phyloP scores from a whole-genome alignment of 352 stramenopile genomes.

The Globisporangium barbulae region DNA sequence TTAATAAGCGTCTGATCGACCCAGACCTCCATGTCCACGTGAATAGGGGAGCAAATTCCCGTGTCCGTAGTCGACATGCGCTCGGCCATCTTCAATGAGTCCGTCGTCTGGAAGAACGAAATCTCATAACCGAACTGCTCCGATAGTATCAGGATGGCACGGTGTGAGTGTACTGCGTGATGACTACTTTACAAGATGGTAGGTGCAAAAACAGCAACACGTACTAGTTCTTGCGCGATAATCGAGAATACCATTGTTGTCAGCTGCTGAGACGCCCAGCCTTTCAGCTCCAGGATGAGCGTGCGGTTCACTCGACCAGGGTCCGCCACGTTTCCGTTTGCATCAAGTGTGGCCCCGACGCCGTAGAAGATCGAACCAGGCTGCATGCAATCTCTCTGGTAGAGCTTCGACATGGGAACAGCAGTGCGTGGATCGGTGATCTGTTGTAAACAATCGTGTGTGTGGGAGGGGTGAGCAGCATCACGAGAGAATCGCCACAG shows the following conservation, averaged over 20 bases:
- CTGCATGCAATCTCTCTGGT: slow-evolving; percentile 26
- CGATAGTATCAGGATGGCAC: not conserved
- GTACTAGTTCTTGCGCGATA: slow-evolving; percentile 42
- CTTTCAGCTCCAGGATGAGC: slow-evolving; percentile 43
- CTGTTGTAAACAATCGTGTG: not conserved
- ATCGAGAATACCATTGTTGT: slow-evolving; percentile 43
- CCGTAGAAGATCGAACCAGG: slow-evolving; percentile 29
- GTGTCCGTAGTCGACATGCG: slow-evolving; percentile 28
- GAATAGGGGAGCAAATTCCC: slow-evolving; percentile 26
- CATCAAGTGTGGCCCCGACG: slow-evolving; percentile 29
- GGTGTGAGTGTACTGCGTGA: not conserved
- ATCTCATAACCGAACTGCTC: slow-evolving; percentile 40
- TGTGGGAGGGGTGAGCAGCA: not conserved
- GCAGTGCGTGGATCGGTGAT: slow-evolving; percentile 28
- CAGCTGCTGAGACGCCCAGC: slow-evolving; percentile 36
- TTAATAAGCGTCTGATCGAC: slow-evolving; percentile 8
- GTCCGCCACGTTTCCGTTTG: slow-evolving; percentile 21
- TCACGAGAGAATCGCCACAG: not conserved
- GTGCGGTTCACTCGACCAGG: slow-evolving; percentile 32
- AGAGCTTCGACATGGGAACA: slow-evolving; percentile 21
- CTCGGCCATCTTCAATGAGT: slow-evolving; percentile 23
- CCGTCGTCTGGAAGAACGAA: slow-evolving; percentile 26
- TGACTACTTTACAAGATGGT: not conserved
- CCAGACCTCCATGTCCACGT: slow-evolving; percentile 28
- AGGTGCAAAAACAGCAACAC: not conserved